Percentiles rank a stretch among this genome's conserved stretches.
Evolutionary conservation across 2,329 filamentous ascomycete species (phyloP).

Genomic region (Berkeleyomyces basicola): DNA sequence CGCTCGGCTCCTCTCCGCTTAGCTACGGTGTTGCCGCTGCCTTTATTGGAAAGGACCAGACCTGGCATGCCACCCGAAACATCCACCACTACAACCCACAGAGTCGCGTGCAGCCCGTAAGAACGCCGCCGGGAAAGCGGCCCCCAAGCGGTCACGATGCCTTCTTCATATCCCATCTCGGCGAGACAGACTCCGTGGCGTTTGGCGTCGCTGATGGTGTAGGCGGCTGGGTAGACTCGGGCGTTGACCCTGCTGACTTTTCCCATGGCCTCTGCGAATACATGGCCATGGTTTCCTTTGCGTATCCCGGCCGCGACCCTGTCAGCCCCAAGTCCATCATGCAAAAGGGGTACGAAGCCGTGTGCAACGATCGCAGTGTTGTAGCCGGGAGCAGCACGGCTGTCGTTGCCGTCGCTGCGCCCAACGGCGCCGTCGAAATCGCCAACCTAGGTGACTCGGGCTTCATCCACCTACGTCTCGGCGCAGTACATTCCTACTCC

Average conservation of each 20-base stretch:
- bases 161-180: constrained; percentile 79
- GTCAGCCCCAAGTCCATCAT: constrained; percentile 26
- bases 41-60: constrained; percentile 55
- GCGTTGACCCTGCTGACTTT: constrained; percentile 88
- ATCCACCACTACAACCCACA: constrained; percentile 57
- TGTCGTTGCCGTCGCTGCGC: constrained; percentile 62
- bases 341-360: constrained; percentile 67
- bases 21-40: constrained; percentile 58
- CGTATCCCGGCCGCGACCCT: constrained; percentile 43
- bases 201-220: constrained; percentile 90
- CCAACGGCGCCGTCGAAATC: constrained; percentile 62
- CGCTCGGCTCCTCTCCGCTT: constrained; percentile 23
- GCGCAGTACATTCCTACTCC: constrained; percentile 69
- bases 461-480: constrained; percentile 71
- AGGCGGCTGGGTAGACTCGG: constrained; percentile 84
- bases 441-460: constrained; percentile 94
- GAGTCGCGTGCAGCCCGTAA: constrained; percentile 38
- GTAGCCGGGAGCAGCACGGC: constrained; percentile 81
- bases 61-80: constrained; percentile 51
- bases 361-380: constrained; percentile 57
- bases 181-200: constrained; percentile 52
- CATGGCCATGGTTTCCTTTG: constrained; percentile 62
- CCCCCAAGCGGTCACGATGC: constrained; percentile 85
- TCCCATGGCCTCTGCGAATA: constrained; percentile 85
- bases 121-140: constrained; percentile 39